Evolutionary conservation across 805 yeast species (phyloP), one percentile per base, ranked within the genome.

Genomic region (Ogataea paradorogensis): DNA sequence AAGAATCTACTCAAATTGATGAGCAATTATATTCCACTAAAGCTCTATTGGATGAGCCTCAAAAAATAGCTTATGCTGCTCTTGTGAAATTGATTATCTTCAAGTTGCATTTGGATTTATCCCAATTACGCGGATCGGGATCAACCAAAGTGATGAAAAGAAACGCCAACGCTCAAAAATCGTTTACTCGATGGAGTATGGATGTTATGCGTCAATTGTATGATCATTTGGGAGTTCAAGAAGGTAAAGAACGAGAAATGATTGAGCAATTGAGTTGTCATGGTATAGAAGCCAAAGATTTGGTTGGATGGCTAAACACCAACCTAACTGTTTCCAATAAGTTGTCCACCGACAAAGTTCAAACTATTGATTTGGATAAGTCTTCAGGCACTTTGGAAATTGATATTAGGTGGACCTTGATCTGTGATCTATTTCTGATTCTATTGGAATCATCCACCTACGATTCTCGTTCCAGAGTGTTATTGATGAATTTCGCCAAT

Each of bases 11-110:
- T 63, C 35, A 69, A 70, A 46, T 76, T 87, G 0, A 62, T 64
- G n/a, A 76, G 32, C 95, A 90, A 41, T 66, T 93, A 47, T 77
- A 78, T 38, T 75, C 91, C 1, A 93, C 97, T 5, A 87, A 82
- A 58, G 76, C 79, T 16, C 76, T 93, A 77, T 70, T 93, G 11
- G 71, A 80, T 7, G 98, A 88, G 13, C 70, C 83, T 11, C 96
- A 93, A 59, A 82, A 86, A 53, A 82, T 90, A 46, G 98, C 98
- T 2, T 93, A 93, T 56, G 84, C 85, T 6, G 98, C 96, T 0
- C 70, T 91, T 8, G 80, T 84, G 7, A 83, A 85, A 50, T 73
- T 93, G 25, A 71, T 84, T 5, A 74, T 82, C 37, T 85, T 84
- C 16, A 85, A 84, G 15, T 78, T 89, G 83, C 95, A 95, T 14